Percentiles rank a stretch among this genome's conserved stretches.
These are phyloP conservation scores for Tolypocladium sp. DNA, from an alignment of 2,329 filamentous ascomycete species.

Conservation along the genomic window DNA sequence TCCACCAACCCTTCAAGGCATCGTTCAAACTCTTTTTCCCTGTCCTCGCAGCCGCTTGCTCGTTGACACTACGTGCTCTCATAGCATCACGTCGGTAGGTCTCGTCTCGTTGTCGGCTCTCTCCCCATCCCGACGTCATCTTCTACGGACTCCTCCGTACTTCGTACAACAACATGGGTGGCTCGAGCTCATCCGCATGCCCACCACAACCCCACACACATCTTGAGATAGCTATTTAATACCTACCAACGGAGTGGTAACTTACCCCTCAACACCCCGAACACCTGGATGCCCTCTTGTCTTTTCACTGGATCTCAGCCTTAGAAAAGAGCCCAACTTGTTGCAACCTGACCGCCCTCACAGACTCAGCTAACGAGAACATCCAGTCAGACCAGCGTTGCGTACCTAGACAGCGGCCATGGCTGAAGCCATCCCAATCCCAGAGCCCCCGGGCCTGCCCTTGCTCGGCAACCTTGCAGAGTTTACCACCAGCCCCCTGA, in stretches of 20 bases:
- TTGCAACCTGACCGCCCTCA: not conserved
- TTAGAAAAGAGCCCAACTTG: not conserved
- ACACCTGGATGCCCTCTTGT: not conserved
- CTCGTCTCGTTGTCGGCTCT: not conserved
- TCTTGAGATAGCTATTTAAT: not conserved
- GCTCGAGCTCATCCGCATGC: not conserved
- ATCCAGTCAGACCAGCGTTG: not conserved
- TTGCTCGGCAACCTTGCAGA: slow-evolving; percentile 57
- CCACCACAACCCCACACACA: not conserved
- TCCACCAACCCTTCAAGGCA: not conserved
- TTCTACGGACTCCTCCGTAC: not conserved
- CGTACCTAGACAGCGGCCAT: slow-evolving; percentile 9
- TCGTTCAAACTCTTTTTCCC: not conserved
- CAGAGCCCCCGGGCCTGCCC: slow-evolving; percentile 54
- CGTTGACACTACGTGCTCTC: not conserved
- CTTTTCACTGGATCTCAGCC: not conserved
- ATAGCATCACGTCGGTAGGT: not conserved
- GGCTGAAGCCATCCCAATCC: slow-evolving; percentile 40
- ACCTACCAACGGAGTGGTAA: too few species aligned
- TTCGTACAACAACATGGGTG: not conserved
- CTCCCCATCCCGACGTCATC: not conserved
- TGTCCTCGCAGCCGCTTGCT: not conserved
- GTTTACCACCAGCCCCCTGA: slow-evolving; percentile 49
- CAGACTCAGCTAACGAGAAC: not conserved
- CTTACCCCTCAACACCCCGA: too few species aligned